Evolutionary conservation across 306 rosid species (phyloP).

Genomic region (Sesbania bispinosa): DNA sequence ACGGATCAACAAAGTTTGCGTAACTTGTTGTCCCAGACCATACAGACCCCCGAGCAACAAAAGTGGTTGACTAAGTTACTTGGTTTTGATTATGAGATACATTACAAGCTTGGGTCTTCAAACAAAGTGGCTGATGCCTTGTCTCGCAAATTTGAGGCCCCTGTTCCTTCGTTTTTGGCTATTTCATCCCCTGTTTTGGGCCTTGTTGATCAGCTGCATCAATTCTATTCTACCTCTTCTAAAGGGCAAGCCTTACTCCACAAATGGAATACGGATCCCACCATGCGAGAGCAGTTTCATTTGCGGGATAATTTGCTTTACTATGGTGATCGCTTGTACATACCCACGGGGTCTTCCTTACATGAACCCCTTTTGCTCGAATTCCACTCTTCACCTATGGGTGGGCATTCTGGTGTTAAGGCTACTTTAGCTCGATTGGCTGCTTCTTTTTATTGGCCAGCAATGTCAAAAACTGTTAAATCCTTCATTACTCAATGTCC

Average conservation of each 20-base stretch:
- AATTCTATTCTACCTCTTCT: not conserved
- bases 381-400: not conserved
- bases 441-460: not conserved
- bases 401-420: not conserved
- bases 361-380: not conserved
- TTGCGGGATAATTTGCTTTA: not conserved
- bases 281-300: too few relatives aligned
- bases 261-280: too few relatives aligned
- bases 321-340: accelerated
- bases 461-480: not conserved
- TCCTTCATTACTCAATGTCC: accelerated
- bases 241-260: not conserved
- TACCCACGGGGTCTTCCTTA: not conserved
- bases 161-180: too few relatives aligned
- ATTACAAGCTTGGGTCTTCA: not conserved
- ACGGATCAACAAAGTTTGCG: not conserved
- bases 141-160: not conserved
- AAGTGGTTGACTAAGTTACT: not conserved
- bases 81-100: not conserved
- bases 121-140: not conserved
- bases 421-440: not conserved
- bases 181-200: not conserved
- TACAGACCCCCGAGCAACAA: not conserved
- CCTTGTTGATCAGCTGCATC: accelerated
- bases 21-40: not conserved